Percentiles rank a stretch among this genome's conserved stretches.
Conservation (phyloP, 2,329 filamentous ascomycete genomes). For the Paracamarosporium sp. region DNA sequence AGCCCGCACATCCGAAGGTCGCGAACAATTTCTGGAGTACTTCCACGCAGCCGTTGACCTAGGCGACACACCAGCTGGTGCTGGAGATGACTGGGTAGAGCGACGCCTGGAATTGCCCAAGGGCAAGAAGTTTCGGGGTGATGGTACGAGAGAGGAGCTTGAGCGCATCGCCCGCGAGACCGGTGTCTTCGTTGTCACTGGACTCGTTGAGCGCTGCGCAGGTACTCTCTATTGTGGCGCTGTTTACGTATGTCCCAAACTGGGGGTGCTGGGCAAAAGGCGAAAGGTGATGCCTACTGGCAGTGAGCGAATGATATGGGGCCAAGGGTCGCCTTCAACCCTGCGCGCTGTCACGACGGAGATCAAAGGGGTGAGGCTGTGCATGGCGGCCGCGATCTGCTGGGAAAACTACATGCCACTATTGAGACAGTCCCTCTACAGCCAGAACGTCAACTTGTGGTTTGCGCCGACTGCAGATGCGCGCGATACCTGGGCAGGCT, state of each 20-base stretch:
- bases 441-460: conserved; percentile 90
- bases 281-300: conserved; percentile 94
- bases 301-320: conserved; percentile 85
- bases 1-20: conserved; percentile 69
- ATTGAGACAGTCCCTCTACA: conserved; percentile 81
- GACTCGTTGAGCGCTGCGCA: conserved; percentile 78
- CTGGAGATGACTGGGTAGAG: conserved; percentile 74
- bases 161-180: conserved; percentile 78
- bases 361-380: conserved; percentile 80
- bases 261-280: conserved; percentile 81
- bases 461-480: conserved; percentile 89
- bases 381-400: conserved; percentile 86
- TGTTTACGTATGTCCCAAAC: conserved; percentile 78
- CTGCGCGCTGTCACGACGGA: conserved; percentile 79
- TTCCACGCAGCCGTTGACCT: conserved; percentile 82
- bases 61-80: conserved; percentile 77
- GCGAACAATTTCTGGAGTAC: conserved; percentile 83
- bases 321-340: conserved; percentile 80
- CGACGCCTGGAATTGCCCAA: conserved; percentile 62
- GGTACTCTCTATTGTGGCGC: conserved; percentile 85
- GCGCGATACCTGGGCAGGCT: conserved; percentile 78
- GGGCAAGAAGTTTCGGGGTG: conserved; percentile 62
- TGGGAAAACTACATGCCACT: conserved; percentile 98
- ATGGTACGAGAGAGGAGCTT: conserved; percentile 80
- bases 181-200: conserved; percentile 81